Evolutionary conservation across 176 grass and related monocot genomes (phyloP).

Genomic region (Lolium rigidum): DNA sequence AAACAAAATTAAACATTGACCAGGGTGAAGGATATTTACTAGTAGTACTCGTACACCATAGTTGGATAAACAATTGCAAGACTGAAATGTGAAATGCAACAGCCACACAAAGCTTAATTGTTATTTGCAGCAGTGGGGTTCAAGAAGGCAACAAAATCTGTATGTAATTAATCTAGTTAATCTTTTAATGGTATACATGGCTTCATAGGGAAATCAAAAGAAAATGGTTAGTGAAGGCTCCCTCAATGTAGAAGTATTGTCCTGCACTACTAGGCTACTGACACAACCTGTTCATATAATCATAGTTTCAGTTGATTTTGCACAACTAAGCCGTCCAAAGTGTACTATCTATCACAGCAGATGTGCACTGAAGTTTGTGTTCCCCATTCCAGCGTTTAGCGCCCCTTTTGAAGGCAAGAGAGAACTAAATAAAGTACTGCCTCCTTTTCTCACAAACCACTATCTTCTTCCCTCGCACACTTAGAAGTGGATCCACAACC

Average conservation of each 20-base stretch:
- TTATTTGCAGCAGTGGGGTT: background rate
- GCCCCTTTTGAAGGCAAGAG: background rate
- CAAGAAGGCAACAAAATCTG: background rate
- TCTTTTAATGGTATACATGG: background rate
- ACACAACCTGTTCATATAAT: background rate
- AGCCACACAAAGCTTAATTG: background rate
- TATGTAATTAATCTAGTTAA: background rate
- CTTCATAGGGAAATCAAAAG: conserved; percentile 6
- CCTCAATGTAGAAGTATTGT: conserved; percentile 9
- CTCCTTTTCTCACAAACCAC: background rate
- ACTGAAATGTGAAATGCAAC: conserved; percentile 1
- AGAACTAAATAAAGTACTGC: background rate
- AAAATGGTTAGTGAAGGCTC: conserved; percentile 44
- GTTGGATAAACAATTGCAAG: background rate
- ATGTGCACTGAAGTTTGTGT: background rate
- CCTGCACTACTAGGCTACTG: background rate
- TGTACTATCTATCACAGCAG: background rate
- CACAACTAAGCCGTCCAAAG: background rate
- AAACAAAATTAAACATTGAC: background rate
- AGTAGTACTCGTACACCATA: no score
- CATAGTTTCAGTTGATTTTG: background rate
- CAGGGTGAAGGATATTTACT: background rate
- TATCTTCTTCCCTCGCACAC: background rate
- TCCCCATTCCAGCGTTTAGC: background rate
- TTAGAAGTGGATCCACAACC: background rate